Evolutionary conservation across 306 rosid species (phyloP), one percentile per base, ranked within the genome.

Genomic region (Vigna unguiculata): DNA sequence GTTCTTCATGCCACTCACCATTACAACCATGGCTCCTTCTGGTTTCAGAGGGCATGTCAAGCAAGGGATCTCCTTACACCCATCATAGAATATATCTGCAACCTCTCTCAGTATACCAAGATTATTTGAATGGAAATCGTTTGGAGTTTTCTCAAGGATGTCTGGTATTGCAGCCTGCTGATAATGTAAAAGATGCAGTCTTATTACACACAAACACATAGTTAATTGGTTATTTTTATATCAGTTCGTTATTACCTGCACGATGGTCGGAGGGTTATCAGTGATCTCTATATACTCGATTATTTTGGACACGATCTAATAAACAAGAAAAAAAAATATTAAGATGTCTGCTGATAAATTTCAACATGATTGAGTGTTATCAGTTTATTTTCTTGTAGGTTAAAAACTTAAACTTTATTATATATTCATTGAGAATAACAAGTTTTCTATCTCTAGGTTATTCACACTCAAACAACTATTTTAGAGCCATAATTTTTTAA

Each of bases 41-140:
- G 91, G 93, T 55, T 85, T 87, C 46, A 78, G 69, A 10, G 83
- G 89, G 48, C 88, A 87, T 58, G 79, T 83, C 46, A 89, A 76
- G 86, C 89, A 83, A 53, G 91, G 85, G 25, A 87, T 89, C 46
- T 57, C 86, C 83, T 85, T 64, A n/a, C 89, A 51, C 74, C 80
- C 68, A 6, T 79, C 88, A 47, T 60, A 87, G 38, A 81, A 77
- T 73, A 83, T 41, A 52, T 85, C 78, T 40, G 82, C 88, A 61
- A 57, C 65, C 57, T 83, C 83, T 68, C 78, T 85, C 79, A 87
- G 7, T 41, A 76, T 53, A 60, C 30, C 62, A 9, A 76, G 59
- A 65, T 75, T 81, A 1, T 73, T 80, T 3, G 81, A 60, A 74
- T 75, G 85, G 70, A 83, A 86, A 40, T 51, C 83, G 7, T 74